These are phyloP conservation scores for Leccinum subrobustum DNA, from an alignment of 1,284 basidiomycete genomes.

Conservation along the genomic window DNA sequence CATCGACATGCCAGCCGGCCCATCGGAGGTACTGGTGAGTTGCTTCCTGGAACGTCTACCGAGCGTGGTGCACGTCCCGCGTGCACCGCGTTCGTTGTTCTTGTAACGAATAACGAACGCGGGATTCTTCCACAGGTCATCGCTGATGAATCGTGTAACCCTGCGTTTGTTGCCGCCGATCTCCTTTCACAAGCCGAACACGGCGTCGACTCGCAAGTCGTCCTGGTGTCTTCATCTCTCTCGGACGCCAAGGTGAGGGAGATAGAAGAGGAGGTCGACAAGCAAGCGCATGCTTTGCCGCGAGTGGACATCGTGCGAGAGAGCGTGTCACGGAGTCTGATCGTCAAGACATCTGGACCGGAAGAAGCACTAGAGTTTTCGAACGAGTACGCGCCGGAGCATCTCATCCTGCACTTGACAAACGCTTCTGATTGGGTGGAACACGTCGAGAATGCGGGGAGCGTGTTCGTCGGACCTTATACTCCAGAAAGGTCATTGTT, in stretches of 20 bases:
- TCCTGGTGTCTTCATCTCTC: slow-evolving; percentile 83
- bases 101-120: slow-evolving; percentile 37
- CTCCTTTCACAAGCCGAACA: slow-evolving; percentile 98
- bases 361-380: slow-evolving; percentile 86
- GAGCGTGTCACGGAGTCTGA: slow-evolving; percentile 91
- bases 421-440: slow-evolving; percentile 67
- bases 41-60: slow-evolving; percentile 18
- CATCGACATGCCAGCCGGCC: slow-evolving; percentile 99
- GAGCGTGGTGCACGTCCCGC: slow-evolving; percentile 16
- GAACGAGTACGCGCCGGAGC: slow-evolving; percentile 98
- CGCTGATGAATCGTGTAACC: slow-evolving; percentile 83
- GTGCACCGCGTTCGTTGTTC: slow-evolving; percentile 39
- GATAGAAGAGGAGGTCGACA: slow-evolving; percentile 87
- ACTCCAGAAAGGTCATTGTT: slow-evolving; percentile 84
- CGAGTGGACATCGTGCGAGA: slow-evolving; percentile 90
- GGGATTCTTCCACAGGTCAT: slow-evolving; percentile 66
- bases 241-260: slow-evolving; percentile 58
- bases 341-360: slow-evolving; percentile 69
- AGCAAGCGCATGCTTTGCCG: slow-evolving; percentile 83
- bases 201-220: slow-evolving; percentile 97
- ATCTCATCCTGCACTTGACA: slow-evolving; percentile 87
- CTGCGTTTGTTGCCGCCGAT: slow-evolving; percentile 94
- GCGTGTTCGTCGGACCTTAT: slow-evolving; percentile 93
- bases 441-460: slow-evolving; percentile 87
- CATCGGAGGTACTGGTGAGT: slow-evolving; percentile 92